Conservation (phyloP, 768 basidiomycete genomes). For the Hebeloma cylindrosporum region DNA sequence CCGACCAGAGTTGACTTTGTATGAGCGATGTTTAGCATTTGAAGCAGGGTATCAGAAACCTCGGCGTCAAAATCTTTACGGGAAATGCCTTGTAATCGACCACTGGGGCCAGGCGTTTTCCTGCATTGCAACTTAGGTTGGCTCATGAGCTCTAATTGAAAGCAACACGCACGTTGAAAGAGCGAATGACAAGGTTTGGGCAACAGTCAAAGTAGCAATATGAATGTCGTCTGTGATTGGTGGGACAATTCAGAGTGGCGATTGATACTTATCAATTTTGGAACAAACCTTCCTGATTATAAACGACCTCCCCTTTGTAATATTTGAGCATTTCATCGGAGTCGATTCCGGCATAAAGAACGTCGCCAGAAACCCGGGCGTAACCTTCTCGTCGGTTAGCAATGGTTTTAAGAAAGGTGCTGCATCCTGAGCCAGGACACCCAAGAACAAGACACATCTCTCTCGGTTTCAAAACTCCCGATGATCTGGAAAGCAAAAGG, state of each 20-base stretch:
- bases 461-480: slow-evolving; percentile 70
- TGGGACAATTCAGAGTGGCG: not conserved
- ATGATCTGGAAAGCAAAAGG: slow-evolving; percentile 41
- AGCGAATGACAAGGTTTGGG: slow-evolving; percentile 72
- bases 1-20: slow-evolving; percentile 80
- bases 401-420: slow-evolving; percentile 82
- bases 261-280: not conserved
- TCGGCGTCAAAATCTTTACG: slow-evolving; percentile 55
- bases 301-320: slow-evolving; percentile 80
- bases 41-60: slow-evolving; percentile 62
- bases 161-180: slow-evolving; percentile 50
- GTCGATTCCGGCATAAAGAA: slow-evolving; percentile 81
- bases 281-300: slow-evolving; percentile 68
- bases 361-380: slow-evolving; percentile 61
- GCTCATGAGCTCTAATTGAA: not conserved
- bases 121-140: slow-evolving; percentile 20
- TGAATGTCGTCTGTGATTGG: slow-evolving; percentile 68
- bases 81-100: slow-evolving; percentile 66
- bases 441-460: slow-evolving; percentile 89
- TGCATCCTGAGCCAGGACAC: slow-evolving; percentile 82
- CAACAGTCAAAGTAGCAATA: slow-evolving; percentile 78
- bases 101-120: slow-evolving; percentile 73
- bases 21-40: slow-evolving; percentile 84
- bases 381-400: slow-evolving; percentile 74
- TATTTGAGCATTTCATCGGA: slow-evolving; percentile 72